Conservation (phyloP, 345 rosid genomes). For the Orychophragmus violaceus region DNA sequence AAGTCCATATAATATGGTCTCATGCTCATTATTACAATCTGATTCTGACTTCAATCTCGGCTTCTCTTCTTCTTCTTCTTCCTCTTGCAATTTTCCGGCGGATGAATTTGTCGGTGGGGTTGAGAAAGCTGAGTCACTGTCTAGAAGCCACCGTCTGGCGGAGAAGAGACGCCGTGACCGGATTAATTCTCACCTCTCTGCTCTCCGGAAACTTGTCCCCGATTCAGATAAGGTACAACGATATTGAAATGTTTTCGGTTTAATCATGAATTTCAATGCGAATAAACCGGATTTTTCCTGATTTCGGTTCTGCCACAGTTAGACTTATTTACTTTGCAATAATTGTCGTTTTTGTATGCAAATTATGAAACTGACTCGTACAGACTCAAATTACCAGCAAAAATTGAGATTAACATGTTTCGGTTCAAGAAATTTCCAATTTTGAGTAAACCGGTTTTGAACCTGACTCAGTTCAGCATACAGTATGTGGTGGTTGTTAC, state of each 20-base stretch:
- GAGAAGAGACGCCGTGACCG: constrained; percentile 91
- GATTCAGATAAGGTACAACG: constrained; percentile 71
- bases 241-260: not conserved
- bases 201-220: constrained; percentile 79
- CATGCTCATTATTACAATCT: constrained; percentile 24
- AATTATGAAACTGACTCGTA: no score
- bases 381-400: not conserved
- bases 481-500: not conserved
- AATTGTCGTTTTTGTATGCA: no score
- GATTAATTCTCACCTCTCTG: constrained; percentile 74
- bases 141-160: constrained; percentile 63
- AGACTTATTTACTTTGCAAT: not conserved
- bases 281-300: not conserved
- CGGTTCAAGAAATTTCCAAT: not conserved
- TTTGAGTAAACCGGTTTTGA: not conserved
- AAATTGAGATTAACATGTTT: not conserved
- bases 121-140: constrained; percentile 22
- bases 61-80: constrained; percentile 14
- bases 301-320: not conserved
- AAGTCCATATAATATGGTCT: constrained; percentile 18
- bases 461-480: not conserved
- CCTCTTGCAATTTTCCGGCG: not conserved
- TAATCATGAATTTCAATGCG: not conserved
- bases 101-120: constrained; percentile 27
- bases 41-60: constrained; percentile 21